phyloP scores from a whole-genome alignment of 768 basidiomycete species.

The Auriscalpium microsporum region DNA sequence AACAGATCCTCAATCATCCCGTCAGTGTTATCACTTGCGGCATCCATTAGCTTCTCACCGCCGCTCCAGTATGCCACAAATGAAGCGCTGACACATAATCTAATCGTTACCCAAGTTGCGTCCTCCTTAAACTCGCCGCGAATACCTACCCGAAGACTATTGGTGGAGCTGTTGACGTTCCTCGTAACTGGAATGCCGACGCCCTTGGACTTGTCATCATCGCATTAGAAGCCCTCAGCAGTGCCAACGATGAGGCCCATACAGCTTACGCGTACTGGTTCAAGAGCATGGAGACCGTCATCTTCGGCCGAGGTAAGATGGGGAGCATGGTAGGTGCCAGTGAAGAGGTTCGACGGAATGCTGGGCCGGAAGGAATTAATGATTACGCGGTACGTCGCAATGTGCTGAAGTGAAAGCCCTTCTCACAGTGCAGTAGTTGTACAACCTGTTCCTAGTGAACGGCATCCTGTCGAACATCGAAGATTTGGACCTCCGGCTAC shows the following conservation, averaged over 20 bases:
- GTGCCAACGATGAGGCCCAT: conserved; percentile 49
- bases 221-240: conserved; percentile 68
- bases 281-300: conserved; percentile 61
- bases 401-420: neutral
- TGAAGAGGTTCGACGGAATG: conserved; percentile 70
- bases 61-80: conserved; percentile 35
- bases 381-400: conserved; percentile 74
- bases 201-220: conserved; percentile 61
- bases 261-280: conserved; percentile 83
- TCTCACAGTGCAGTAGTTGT: conserved; percentile 32
- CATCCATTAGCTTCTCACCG: neutral
- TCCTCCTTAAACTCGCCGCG: conserved; percentile 77
- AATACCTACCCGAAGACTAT: conserved; percentile 66
- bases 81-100: conserved; percentile 66
- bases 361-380: conserved; percentile 59
- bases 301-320: conserved; percentile 87
- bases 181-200: conserved; percentile 53
- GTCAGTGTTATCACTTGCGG: conserved; percentile 28
- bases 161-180: conserved; percentile 74
- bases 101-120: conserved; percentile 71
- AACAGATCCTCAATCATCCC: conserved; percentile 64
- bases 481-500: conserved; percentile 77
- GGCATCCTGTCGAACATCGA: conserved; percentile 56
- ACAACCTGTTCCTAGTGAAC: conserved; percentile 68
- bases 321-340: conserved; percentile 93